Percentiles rank a stretch among this genome's conserved stretches.
phyloP scores from a whole-genome alignment of 2,329 filamentous ascomycete species.

The Sporothrix inflata region DNA sequence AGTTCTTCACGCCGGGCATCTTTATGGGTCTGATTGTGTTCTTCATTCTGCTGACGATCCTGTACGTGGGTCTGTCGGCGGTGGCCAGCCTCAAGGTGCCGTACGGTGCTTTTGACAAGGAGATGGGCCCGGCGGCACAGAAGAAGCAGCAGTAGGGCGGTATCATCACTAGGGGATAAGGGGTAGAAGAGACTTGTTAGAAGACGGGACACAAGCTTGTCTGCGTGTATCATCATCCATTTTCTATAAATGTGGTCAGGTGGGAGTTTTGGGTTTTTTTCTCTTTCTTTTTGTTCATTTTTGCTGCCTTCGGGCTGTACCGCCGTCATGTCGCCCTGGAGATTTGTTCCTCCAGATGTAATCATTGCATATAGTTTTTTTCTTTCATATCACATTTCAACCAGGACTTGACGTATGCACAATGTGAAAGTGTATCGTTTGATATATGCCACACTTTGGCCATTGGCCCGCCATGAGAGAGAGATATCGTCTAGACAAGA shows the following conservation, averaged over 20 bases:
- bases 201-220: not conserved
- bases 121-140: slow-evolving; percentile 85
- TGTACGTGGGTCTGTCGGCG: slow-evolving; percentile 76
- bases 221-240: slow-evolving; percentile 22
- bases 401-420: not conserved
- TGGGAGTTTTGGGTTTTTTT: slow-evolving; percentile 21
- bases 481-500: not conserved
- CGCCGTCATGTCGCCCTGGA: not conserved
- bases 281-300: not conserved
- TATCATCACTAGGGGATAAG: not conserved
- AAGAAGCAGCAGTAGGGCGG: slow-evolving; percentile 68
- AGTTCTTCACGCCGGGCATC: slow-evolving; percentile 88
- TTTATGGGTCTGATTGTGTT: slow-evolving; percentile 82
- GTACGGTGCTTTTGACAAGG: slow-evolving; percentile 95
- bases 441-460: not conserved
- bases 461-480: not conserved
- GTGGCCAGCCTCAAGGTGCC: slow-evolving; percentile 82
- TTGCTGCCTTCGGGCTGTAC: not conserved
- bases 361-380: slow-evolving; percentile 25
- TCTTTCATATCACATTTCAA: slow-evolving; percentile 7
- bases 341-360: slow-evolving; percentile 3
- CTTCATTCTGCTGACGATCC: slow-evolving; percentile 73
- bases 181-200: not conserved
- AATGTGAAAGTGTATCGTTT: not conserved
- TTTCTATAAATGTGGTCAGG: not conserved